Evolutionary conservation across 2,329 filamentous ascomycete species (phyloP), one percentile per base, ranked within the genome.

Genomic region (Acephala macrosclerotiorum): DNA sequence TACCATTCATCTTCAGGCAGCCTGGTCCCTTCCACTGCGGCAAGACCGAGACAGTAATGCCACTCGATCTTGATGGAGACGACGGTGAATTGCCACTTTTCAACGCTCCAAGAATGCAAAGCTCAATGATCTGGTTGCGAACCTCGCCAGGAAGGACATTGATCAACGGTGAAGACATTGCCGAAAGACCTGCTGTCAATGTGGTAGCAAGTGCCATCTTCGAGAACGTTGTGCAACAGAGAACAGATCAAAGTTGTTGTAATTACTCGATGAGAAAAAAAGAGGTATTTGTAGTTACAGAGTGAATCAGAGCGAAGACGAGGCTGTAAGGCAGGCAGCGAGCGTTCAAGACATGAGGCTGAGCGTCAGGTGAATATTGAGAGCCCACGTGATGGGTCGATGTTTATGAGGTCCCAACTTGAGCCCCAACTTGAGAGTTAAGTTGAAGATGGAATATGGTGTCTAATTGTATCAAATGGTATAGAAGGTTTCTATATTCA

Each of bases 41-140:
- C 8, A 64, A 26, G 14, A 60, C 47, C 25, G 62, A 56, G 14
- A 66, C 33, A 9, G 36, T 47, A 12, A 63, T 25, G 25, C 45
- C 40, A 12, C 38, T 58, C n/a, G n/a, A 20, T 22, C 38, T 20
- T 29, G 61, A 33, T n/a, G 22, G 16, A 16, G 25, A 33, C 18
- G 49, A 29, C 8, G 11, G 26, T 22, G 7, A 29, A 33, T 25
- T 56, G 53, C 55, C 22, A 40, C 8, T 3, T 25, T 53, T 63
- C 25, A 63, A 53, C n/a, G 66, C 60, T 20, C 51, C 26, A 22
- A 38, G 2, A n/a, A 70, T 66, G 25, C 60, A 70, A 9, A 62
- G 3, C 12, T 64, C 58, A 36, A 65, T 64, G 11, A 68, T 70
- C 11, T 65, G 53, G 18, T 66, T 66, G 22, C 66, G 66, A 33